Evolutionary conservation across 345 rosid genomes (phyloP).

Genomic region (Ricinus communis): DNA sequence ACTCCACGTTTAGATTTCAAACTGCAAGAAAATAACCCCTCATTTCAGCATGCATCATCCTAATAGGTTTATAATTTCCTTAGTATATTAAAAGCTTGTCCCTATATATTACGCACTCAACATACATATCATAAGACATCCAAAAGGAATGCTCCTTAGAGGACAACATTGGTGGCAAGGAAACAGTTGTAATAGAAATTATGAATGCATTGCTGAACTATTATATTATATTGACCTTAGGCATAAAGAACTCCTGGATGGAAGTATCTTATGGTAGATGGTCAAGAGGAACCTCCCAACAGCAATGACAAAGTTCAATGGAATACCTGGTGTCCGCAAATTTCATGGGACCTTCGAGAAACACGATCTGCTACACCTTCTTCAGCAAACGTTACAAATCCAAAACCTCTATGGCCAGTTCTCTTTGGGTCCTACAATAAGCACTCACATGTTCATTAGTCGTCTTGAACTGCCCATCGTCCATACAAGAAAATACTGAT

Average conservation of each 20-base stretch:
- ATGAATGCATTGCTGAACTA: not conserved
- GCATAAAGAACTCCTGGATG: not conserved
- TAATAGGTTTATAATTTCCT: not conserved
- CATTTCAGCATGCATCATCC: not conserved
- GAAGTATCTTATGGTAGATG: not conserved
- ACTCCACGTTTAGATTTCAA: not conserved
- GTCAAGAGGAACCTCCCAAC: not conserved
- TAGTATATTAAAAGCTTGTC: not conserved
- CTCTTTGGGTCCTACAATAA: conserved; percentile 78
- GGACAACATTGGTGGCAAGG: too few relatives aligned
- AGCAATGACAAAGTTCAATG: not conserved
- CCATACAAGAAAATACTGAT: not conserved
- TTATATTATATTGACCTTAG: not conserved
- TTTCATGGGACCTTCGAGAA: conserved; percentile 84
- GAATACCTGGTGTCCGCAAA: conserved; percentile 94
- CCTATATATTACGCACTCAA: not conserved
- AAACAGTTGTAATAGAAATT: not conserved
- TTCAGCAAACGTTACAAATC: conserved; percentile 92
- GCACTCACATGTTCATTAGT: conserved; percentile 14
- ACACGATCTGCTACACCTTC: conserved; percentile 97
- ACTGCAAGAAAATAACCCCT: not conserved
- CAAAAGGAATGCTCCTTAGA: too few relatives aligned
- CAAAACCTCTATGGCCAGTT: conserved; percentile 94
- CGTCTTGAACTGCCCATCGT: not conserved
- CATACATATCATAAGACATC: not conserved